Percentiles rank a stretch among this genome's conserved stretches.
phyloP scores from a whole-genome alignment of 148 eudicot genomes.

The Dianthus caryophyllus region DNA sequence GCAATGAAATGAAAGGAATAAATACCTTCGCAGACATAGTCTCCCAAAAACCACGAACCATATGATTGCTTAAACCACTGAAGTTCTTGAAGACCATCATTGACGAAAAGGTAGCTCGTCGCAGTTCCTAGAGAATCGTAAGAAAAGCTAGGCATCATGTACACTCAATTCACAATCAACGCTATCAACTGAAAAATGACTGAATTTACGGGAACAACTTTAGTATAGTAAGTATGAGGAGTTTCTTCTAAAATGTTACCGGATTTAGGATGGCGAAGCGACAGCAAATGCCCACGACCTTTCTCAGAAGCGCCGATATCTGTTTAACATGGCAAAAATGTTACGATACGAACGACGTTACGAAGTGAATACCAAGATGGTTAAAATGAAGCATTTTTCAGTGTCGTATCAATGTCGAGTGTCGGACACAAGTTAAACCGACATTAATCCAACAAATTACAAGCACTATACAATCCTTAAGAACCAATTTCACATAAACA shows the following conservation, averaged over 20 bases:
- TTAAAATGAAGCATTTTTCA: too few species aligned
- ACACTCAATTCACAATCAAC: neutral
- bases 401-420: too few species aligned
- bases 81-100: constrained; percentile 73
- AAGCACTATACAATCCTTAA: neutral
- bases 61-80: constrained; percentile 86
- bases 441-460: neutral
- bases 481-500: neutral
- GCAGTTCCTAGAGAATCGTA: constrained; percentile 42
- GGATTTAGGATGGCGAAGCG: constrained; percentile 83
- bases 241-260: constrained; percentile 35
- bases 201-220: neutral
- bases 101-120: constrained; percentile 52
- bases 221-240: neutral
- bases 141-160: neutral
- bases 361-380: neutral
- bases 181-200: neutral
- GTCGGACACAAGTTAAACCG: neutral
- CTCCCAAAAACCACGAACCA: constrained; percentile 93
- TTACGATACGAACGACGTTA: neutral
- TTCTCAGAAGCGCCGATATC: constrained; percentile 34
- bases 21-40: constrained; percentile 85
- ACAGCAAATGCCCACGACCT: constrained; percentile 46
- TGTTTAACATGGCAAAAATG: constrained; percentile 29
- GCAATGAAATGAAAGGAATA: too few species aligned